Conservation (phyloP, 768 basidiomycete species). For the Boletus tylopilopsis region DNA sequence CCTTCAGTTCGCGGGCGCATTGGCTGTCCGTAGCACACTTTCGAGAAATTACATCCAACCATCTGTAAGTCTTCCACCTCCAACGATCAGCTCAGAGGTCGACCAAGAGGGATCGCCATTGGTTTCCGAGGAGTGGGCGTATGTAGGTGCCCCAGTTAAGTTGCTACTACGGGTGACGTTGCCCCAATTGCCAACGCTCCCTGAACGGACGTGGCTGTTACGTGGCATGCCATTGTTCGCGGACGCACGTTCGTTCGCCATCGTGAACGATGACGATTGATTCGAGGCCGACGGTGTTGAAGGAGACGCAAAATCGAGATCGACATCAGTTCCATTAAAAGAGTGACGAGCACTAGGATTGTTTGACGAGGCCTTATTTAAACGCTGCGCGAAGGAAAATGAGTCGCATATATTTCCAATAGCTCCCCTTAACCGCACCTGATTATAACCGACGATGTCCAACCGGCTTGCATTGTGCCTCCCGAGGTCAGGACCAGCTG, state of each 20-base stretch:
- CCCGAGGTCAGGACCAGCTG: constrained; percentile 82
- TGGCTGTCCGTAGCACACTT: constrained; percentile 4
- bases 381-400: constrained; percentile 35
- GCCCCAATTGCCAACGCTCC: constrained; percentile 80
- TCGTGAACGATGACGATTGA: constrained; percentile 39
- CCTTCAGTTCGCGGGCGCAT: constrained; percentile 21
- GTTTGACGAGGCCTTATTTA: constrained; percentile 45
- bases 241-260: constrained; percentile 37
- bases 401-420: constrained; percentile 4
- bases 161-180: constrained; percentile 54
- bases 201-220: constrained; percentile 67
- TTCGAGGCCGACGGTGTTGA: constrained; percentile 48
- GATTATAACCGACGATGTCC: constrained; percentile 71
- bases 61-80: constrained; percentile 51
- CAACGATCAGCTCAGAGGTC: constrained; percentile 47
- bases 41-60: constrained; percentile 36
- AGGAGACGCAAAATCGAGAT: constrained; percentile 55
- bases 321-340: constrained; percentile 67
- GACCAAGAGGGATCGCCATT: constrained; percentile 56
- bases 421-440: constrained; percentile 42
- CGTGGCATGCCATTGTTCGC: constrained; percentile 38
- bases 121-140: constrained; percentile 55
- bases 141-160: constrained; percentile 45
- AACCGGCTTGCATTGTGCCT: constrained; percentile 66
- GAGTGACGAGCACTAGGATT: constrained; percentile 64